Evolutionary conservation across 2,329 filamentous ascomycete genomes (phyloP).

Genomic region (Aspergillus awamori): DNA sequence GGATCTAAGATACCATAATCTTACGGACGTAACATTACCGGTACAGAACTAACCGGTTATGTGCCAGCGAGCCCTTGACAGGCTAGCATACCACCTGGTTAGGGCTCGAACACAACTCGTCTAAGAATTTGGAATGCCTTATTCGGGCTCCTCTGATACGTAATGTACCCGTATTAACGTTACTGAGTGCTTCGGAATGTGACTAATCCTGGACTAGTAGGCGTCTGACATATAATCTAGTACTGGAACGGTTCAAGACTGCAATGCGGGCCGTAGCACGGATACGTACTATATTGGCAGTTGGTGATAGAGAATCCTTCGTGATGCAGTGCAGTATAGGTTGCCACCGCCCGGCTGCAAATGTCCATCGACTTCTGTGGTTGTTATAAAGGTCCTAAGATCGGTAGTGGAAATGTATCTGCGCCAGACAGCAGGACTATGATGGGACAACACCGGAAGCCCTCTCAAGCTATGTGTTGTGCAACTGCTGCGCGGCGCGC

Average conservation of each 20-base stretch:
- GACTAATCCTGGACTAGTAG: no score
- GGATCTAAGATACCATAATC: not conserved
- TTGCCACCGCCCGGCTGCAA: not conserved
- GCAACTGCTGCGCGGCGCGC: constrained; percentile 5
- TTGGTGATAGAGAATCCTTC: not conserved
- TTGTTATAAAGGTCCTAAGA: not conserved
- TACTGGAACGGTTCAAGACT: not conserved
- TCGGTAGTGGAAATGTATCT: not conserved
- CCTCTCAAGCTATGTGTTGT: not conserved
- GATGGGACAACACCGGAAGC: not conserved
- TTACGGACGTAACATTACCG: not conserved
- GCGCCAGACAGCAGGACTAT: not conserved
- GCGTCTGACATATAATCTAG: not conserved
- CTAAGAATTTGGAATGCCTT: no score
- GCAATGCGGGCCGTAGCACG: not conserved
- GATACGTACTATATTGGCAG: not conserved
- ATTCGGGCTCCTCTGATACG: no score
- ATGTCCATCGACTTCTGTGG: not conserved
- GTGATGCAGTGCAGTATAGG: not conserved
- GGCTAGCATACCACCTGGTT: not conserved
- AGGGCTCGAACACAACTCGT: not conserved
- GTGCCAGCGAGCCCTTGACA: not conserved
- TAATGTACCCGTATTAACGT: no score
- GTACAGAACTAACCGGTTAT: not conserved
- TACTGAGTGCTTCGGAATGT: no score